A percentile compares a stretch with the other conserved stretches of the same genome.
These are phyloP conservation scores for Kalmanozyma brasiliensis DNA, from an alignment of 1,284 basidiomycete species.

Conservation along the genomic window DNA sequence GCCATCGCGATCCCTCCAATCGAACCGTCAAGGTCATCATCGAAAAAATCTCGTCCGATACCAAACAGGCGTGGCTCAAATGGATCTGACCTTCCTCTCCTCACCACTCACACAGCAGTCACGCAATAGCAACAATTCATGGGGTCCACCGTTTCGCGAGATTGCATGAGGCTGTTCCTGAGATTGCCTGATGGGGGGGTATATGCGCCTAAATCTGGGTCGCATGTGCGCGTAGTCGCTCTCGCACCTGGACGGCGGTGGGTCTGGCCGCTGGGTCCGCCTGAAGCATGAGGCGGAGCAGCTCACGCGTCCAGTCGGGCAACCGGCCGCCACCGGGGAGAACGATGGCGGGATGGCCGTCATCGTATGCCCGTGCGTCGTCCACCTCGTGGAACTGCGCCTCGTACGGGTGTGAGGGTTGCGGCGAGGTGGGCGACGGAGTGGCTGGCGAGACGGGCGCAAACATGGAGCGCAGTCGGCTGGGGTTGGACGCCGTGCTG, in stretches of 20 bases:
- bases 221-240: slow-evolving; percentile 5
- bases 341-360: slow-evolving; percentile 62
- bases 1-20: background rate
- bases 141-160: too few species aligned
- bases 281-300: slow-evolving; percentile 56
- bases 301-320: slow-evolving; percentile 56
- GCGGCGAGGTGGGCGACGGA: too few species aligned
- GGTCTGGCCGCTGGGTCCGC: slow-evolving; percentile 49
- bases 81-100: slow-evolving; percentile 47
- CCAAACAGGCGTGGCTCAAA: slow-evolving; percentile 49
- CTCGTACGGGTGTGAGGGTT: too few species aligned
- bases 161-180: too few species aligned
- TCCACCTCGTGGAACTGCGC: slow-evolving; percentile 1
- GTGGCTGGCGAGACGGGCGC: slow-evolving; percentile 15
- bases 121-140: too few species aligned
- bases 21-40: slow-evolving; percentile 37
- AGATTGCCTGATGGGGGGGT: too few species aligned
- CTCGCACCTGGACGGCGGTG: slow-evolving; percentile 45
- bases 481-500: slow-evolving; percentile 14
- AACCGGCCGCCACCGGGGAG: slow-evolving; percentile 62
- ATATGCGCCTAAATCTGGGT: background rate
- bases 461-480: slow-evolving; percentile 21
- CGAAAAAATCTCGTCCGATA: slow-evolving; percentile 42
- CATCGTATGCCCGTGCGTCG: slow-evolving; percentile 43
- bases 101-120: too few species aligned